phyloP scores from a whole-genome alignment of 2,329 filamentous ascomycete species.

The Pestalotiopsis sp. region DNA sequence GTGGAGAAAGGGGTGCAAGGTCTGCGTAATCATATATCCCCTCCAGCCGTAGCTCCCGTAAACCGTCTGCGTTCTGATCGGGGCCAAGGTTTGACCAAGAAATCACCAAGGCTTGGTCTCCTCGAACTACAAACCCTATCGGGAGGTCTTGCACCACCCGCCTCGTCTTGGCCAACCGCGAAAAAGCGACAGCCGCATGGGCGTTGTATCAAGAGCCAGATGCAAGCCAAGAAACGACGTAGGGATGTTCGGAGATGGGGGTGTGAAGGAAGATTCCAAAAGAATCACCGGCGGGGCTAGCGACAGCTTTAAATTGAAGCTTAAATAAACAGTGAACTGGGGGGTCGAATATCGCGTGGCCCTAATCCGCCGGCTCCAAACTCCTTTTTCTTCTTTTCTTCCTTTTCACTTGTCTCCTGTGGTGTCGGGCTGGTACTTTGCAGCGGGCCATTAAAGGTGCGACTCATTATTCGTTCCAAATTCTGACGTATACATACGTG shows the following conservation, averaged over 20 bases:
- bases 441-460: too few species aligned
- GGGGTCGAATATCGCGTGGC: constrained; percentile 1
- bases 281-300: neutral
- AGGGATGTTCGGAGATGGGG: neutral
- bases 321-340: constrained; percentile 1
- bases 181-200: neutral
- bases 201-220: neutral
- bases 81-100: neutral
- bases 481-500: too few species aligned
- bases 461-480: too few species aligned
- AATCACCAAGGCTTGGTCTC: neutral
- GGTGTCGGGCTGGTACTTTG: too few species aligned
- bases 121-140: neutral
- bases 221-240: neutral
- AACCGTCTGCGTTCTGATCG: neutral
- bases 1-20: neutral
- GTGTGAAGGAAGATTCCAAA: neutral
- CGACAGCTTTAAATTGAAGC: constrained; percentile 8
- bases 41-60: neutral
- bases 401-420: neutral
- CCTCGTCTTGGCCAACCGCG: neutral
- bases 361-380: neutral
- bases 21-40: neutral
- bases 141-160: too few species aligned
- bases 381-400: neutral